Conservation (phyloP, 2,329 filamentous ascomycete genomes). For the Aspergillus brunneoviolaceus region DNA sequence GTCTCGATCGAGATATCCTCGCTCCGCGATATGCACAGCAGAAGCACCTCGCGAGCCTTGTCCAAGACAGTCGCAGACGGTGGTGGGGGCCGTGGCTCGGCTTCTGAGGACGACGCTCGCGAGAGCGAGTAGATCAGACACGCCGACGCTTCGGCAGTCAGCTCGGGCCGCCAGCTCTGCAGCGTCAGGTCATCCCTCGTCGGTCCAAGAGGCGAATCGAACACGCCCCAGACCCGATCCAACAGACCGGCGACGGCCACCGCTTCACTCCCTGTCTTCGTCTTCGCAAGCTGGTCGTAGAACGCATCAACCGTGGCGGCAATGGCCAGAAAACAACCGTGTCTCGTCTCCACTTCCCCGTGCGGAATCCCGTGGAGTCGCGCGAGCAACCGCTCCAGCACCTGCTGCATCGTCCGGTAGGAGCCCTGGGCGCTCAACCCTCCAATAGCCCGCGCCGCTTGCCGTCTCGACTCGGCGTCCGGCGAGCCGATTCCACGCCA, state of each 20-base stretch:
- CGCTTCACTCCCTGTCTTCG: constrained; percentile 18
- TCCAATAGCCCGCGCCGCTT: constrained; percentile 70
- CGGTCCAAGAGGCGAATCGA: constrained; percentile 33
- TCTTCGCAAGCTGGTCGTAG: constrained; percentile 18
- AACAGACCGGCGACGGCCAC: constrained; percentile 30
- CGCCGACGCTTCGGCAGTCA: constrained; percentile 44
- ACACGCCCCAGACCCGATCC: constrained; percentile 40
- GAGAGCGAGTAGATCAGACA: constrained; percentile 41
- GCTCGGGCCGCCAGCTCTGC: constrained; percentile 40
- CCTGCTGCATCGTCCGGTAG: constrained; percentile 31
- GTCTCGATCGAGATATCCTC: constrained; percentile 43
- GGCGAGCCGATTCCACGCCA: constrained; percentile 88
- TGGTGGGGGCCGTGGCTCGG: constrained; percentile 6
- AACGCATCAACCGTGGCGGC: constrained; percentile 40
- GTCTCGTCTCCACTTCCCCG: constrained; percentile 44
- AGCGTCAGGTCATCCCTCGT: constrained; percentile 42
- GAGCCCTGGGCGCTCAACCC: constrained; percentile 35
- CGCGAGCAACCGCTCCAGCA: constrained; percentile 34
- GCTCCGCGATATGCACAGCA: constrained; percentile 40
- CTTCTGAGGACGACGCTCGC: constrained; percentile 20
- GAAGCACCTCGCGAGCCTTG: constrained; percentile 34
- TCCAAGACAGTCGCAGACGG: constrained; percentile 28
- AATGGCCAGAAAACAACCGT: constrained; percentile 46
- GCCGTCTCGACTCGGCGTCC: constrained; percentile 70
- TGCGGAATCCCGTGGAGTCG: constrained; percentile 39